Percentiles rank a stretch among this genome's conserved stretches.
phyloP scores from a whole-genome alignment of 805 yeast species.

The Yarrowia keelungensis region DNA sequence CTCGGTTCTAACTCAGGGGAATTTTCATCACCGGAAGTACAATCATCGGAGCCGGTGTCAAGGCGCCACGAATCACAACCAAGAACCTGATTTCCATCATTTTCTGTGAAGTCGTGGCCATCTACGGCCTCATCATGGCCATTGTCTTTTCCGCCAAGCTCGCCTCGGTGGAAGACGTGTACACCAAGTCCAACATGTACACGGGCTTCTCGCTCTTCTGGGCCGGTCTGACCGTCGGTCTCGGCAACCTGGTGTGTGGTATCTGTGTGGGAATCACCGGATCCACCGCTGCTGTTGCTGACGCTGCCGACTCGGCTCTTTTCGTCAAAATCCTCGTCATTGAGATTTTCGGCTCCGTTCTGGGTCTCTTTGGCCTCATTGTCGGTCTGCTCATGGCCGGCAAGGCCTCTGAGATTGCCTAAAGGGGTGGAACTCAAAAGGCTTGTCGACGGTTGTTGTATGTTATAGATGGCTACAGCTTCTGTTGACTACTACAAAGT shows the following conservation, averaged over 20 bases:
- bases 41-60: conserved; percentile 96
- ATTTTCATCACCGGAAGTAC: conserved; percentile 95
- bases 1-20: conserved; percentile 56
- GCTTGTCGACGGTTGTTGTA: neutral
- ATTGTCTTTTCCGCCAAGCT: conserved; percentile 94
- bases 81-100: conserved; percentile 95
- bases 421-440: neutral
- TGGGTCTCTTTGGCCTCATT: conserved; percentile 96
- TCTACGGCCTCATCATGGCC: conserved; percentile 96
- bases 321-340: conserved; percentile 96
- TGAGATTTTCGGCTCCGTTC: conserved; percentile 95
- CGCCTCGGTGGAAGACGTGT: conserved; percentile 63
- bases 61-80: conserved; percentile 96
- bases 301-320: conserved; percentile 94
- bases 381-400: conserved; percentile 97
- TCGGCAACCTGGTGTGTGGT: conserved; percentile 94
- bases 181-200: conserved; percentile 83
- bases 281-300: conserved; percentile 97
- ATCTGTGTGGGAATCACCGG: conserved; percentile 97
- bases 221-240: conserved; percentile 97
- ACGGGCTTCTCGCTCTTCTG: conserved; percentile 96
- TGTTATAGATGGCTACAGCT: neutral
- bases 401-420: conserved; percentile 87
- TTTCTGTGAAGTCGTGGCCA: conserved; percentile 99
- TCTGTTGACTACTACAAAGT: neutral